Base-by-base conservation (phyloP, 176 grass and related monocot genomes). In the Typha latifolia region DNA sequence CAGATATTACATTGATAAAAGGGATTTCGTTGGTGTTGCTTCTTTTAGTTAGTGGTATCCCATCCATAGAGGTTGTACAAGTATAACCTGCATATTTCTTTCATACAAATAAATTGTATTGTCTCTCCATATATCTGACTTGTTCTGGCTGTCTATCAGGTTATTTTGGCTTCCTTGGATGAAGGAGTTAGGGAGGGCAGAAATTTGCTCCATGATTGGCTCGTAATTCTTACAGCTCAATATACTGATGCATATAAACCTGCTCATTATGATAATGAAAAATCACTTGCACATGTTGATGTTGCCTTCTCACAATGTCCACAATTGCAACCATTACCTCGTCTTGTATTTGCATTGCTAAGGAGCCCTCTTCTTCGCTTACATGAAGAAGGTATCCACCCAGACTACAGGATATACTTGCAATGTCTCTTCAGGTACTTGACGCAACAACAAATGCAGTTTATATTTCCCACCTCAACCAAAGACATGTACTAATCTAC, bases 361-460 rank as follows among this genome's bases (percentile, higher is more conserved):
- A 99, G 94, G 72, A 93, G 75, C 62, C 82, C 94, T 73, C 78
- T 99, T 75, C 89, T 99, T 65, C 81, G 81, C 20, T 83, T 93
- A 55, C 88, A 92, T 73, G 94, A 99, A 82, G 94, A 99, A 84
- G 94, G 89, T 27, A 80, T 99, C 74, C 94, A 99, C 64, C 94
- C 94, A 70, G 94, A 99, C 76, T 93, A 99, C 74, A 84, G 94
- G 72, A 86, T 99, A 78, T 99, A 90, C 72, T 77, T 99, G 51
- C 94, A 99, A 77, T 99, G 86, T 74, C 86, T 99, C 71, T 99
- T 87, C 78, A 99, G 94, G 94, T 99, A 80, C n/a, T 16, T 71
- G 72, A 15, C 62, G 49, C 2, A 69, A 47, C 67, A 56, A 6
- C 65, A 74, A 34, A 62, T 75, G 66, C 37, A 43, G 66, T n/a